These are phyloP conservation scores for Chlorella vulgaris DNA, from an alignment of 139 green algal species.

Conservation along the genomic window DNA sequence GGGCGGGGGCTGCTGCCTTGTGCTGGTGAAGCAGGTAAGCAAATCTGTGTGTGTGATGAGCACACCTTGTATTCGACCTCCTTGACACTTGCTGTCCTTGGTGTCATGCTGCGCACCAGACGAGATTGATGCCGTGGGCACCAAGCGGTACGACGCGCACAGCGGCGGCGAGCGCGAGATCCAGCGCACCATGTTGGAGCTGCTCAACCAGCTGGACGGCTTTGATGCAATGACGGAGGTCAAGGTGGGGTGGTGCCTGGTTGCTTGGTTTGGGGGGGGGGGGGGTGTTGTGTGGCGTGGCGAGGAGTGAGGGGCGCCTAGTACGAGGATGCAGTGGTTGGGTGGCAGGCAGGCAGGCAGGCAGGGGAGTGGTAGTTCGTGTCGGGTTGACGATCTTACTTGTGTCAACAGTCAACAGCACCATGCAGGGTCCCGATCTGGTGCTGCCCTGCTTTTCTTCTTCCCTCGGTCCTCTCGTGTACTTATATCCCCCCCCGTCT, in stretches of 20 bases:
- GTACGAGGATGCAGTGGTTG: no score
- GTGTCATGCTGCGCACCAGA: constrained; percentile 60
- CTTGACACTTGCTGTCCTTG: background rate
- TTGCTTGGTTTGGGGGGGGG: no score
- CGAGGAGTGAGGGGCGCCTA: no score
- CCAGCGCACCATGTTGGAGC: constrained; percentile 98
- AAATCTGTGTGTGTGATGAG: background rate
- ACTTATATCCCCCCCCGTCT: no score
- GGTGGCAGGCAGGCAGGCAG: no score
- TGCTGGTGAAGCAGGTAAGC: background rate
- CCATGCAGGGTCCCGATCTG: no score
- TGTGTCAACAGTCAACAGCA: no score
- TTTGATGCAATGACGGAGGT: constrained; percentile 96
- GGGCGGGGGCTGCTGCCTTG: background rate
- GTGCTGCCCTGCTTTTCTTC: no score
- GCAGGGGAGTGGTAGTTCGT: no score
- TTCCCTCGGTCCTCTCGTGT: no score
- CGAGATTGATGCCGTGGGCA: constrained; percentile 99
- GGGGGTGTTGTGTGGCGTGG: no score
- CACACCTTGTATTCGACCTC: background rate
- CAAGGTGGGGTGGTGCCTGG: constrained; percentile 90
- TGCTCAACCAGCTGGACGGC: constrained; percentile 98
- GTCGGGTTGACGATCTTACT: no score
- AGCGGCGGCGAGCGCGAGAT: constrained; percentile 97
- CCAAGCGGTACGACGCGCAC: constrained; percentile 95